Percentiles rank a stretch among this genome's conserved stretches.
Evolutionary conservation across 768 basidiomycete genomes (phyloP).

Genomic region (Lactarius sp.): DNA sequence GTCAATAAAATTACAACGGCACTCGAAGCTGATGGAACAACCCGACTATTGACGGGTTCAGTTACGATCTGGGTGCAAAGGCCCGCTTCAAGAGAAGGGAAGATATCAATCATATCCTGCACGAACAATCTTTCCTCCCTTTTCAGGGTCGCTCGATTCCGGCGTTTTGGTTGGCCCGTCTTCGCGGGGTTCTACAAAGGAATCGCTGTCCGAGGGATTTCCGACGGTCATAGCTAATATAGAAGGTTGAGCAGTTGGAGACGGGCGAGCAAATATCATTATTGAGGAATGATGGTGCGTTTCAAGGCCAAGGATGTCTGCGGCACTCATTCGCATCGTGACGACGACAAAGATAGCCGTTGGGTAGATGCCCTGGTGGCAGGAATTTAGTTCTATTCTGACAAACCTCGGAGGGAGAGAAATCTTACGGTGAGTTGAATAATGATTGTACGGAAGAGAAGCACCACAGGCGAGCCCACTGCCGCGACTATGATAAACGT

Average conservation of each 20-base stretch:
- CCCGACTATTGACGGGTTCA: too few species aligned
- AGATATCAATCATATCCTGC: not conserved
- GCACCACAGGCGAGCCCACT: not conserved
- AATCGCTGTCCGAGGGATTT: not conserved
- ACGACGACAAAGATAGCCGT: slow-evolving; percentile 13
- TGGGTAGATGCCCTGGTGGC: slow-evolving; percentile 14
- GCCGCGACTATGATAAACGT: not conserved
- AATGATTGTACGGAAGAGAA: slow-evolving; percentile 7
- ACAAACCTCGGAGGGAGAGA: not conserved
- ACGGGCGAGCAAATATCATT: not conserved
- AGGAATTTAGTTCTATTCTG: not conserved
- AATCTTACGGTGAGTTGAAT: slow-evolving; percentile 14
- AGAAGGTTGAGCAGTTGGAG: not conserved
- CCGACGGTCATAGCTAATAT: too few species aligned
- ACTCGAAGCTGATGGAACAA: too few species aligned
- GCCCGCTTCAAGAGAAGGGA: not conserved
- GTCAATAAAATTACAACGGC: too few species aligned
- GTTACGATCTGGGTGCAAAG: too few species aligned
- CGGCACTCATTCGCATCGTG: slow-evolving; percentile 10
- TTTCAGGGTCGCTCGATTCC: not conserved
- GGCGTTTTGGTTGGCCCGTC: not conserved
- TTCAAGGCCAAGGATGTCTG: not conserved
- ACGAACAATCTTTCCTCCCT: not conserved
- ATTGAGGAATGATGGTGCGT: not conserved
- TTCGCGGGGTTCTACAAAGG: not conserved